These are phyloP conservation scores for Kodamaea alishanica DNA, from an alignment of 1,139 yeast genomes.

Conservation along the genomic window DNA sequence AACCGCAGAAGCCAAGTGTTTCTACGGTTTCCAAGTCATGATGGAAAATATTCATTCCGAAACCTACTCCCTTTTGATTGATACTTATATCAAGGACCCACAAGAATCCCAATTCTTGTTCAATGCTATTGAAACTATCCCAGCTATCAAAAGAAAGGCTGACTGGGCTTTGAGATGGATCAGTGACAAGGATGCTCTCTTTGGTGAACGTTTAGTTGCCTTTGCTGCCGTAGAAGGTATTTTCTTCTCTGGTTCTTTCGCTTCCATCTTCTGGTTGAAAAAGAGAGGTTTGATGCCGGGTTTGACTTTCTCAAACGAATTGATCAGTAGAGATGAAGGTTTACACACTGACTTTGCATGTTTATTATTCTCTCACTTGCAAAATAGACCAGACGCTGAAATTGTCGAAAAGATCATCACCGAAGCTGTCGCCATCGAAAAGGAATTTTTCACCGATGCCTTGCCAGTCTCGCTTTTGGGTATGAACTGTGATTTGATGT, in stretches of 20 bases:
- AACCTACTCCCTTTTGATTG: constrained; percentile 91
- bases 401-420: constrained; percentile 83
- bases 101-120: constrained; percentile 83
- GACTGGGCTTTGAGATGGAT: constrained; percentile 99
- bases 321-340: constrained; percentile 98
- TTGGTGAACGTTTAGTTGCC: constrained; percentile 94
- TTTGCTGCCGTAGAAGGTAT: constrained; percentile 99
- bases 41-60: constrained; percentile 99
- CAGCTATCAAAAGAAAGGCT: constrained; percentile 93
- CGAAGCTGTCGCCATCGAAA: constrained; percentile 94
- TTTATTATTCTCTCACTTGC: constrained; percentile 85
- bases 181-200: constrained; percentile 76
- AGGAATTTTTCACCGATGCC: constrained; percentile 91
- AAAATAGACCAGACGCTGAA: constrained; percentile 76
- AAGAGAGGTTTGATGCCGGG: constrained; percentile 99
- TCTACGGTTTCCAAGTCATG: constrained; percentile 99
- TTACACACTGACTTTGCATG: constrained; percentile 98
- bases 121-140: constrained; percentile 91
- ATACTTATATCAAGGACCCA: constrained; percentile 92
- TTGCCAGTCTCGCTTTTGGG: constrained; percentile 89
- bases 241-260: constrained; percentile 96
- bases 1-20: constrained; percentile 96
- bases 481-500: constrained; percentile 89
- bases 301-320: constrained; percentile 91
- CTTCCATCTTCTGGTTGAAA: constrained; percentile 96